Evolutionary conservation across 2,329 filamentous ascomycete genomes (phyloP), one percentile per base, ranked within the genome.

Genomic region (Neofusicoccum umdonicola): DNA sequence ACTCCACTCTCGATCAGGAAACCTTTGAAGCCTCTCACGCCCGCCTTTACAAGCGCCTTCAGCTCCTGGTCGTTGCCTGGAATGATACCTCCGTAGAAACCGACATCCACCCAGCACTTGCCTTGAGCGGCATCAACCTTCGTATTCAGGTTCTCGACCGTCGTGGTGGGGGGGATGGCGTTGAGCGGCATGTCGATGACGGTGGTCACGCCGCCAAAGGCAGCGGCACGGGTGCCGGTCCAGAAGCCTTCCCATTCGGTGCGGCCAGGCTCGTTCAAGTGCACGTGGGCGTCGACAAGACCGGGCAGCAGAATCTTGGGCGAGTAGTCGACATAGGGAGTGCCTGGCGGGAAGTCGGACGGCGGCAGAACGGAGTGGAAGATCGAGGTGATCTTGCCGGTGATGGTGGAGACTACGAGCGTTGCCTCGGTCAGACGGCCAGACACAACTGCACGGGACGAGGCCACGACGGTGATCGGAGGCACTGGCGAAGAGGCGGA

Each of bases 221-320:
- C 95, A 3, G 95, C 95, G 39, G 95, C 95, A 71, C 91, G 87
- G 27, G 95, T 98, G 56, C 95, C 95, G 0, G 93, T 97, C 82
- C 90, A 91, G 82, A 99, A 99, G 11, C 95, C 95, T 76, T 99
- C 95, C 95, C 95, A 98, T 85, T 97, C 94, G 61, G 94, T 97
- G 65, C 95, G 87, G 47, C 95, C 95, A 0, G 95, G 95, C 80
- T 99, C 95, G 74, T 98, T 98, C 71, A 98, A 87, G 80, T 99
- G 95, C 42, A 99, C 95, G 77, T 99, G 95, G 41, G 95, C 94
- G 76, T 99, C 95, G 17, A 99, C 94, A 35, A 99, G 83, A 19
- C 95, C 95, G 0, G 95, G 95, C 39, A 98, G 84, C 44, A 99
- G 82, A 52, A 98, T 84, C 77, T 89, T 86, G 11, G 94, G 92